Evolutionary conservation across 2,329 filamentous ascomycete species (phyloP), one percentile per base, ranked within the genome.

Genomic region (Alternaria atra): DNA sequence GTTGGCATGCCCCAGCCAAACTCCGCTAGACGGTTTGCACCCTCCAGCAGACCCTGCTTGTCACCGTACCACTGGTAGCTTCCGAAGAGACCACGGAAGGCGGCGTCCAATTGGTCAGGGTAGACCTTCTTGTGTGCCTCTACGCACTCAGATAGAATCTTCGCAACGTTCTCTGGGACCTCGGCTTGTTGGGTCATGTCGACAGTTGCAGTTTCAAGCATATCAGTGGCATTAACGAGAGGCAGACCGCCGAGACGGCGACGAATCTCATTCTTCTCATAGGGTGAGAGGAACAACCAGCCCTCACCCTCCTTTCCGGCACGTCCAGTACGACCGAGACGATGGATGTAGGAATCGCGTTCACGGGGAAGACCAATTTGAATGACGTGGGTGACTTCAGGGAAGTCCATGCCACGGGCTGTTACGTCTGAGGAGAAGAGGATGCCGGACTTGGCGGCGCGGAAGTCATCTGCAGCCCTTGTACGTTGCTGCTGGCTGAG

Each of bases 241-340:
- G 89, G 89, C 13, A 93, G 81, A 4, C 84, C 84, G 5, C 78
- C 74, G 54, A 94, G 83, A 48, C 86, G 80, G 9, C 72, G 69
- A 44, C 85, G 82, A 3, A 86, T 81, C 44, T 80, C 76, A 0
- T 65, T 17, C 6, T 84, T 74, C 68, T 92, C 89, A 13, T 82
- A 72, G 10, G 86, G 77, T 1, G 87, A 81, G 2, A 92, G 64
- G 47, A 94, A 77, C 34, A 94, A 77, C 84, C 87, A 92, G 58
- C 89, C 91, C 72, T 91, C 83, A 44, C 91, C 91, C 67, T 87
- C 83, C 76, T 91, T 91, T 63, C 89, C 87, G 29, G 91, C 91
- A 72, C 92, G 89, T 57, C 78, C 83, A 9, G 83, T 85, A 58
- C 83, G 83, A 34, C 83, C 83, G 47, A 85, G 77, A 56, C 83